Conservation (phyloP, 2,329 filamentous ascomycete genomes). For the Talaromyces pinophilus region DNA sequence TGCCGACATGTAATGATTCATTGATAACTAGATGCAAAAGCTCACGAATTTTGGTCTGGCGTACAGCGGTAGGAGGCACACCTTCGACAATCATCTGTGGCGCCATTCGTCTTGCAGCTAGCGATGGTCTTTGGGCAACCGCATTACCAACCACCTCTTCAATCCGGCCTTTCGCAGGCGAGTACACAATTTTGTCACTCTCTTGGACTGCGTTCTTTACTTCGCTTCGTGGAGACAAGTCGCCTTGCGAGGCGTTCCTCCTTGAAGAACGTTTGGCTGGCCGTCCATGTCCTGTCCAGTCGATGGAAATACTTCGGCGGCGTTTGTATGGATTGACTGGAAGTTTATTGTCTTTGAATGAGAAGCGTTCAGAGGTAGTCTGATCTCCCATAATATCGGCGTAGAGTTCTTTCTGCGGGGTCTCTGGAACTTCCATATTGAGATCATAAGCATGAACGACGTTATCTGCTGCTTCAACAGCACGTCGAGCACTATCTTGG, state of each 20-base stretch:
- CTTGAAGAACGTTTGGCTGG: conserved; percentile 41
- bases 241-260: conserved; percentile 35
- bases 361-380: conserved; percentile 35
- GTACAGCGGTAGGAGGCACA: conserved; percentile 37
- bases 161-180: conserved; percentile 38
- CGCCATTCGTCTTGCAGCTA: conserved; percentile 40
- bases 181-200: conserved; percentile 44
- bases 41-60: conserved; percentile 49
- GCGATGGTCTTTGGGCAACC: conserved; percentile 38
- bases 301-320: conserved; percentile 44
- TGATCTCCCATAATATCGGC: conserved; percentile 36
- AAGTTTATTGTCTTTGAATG: conserved; percentile 48
- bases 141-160: conserved; percentile 45
- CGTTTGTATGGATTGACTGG: conserved; percentile 49
- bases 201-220: conserved; percentile 47
- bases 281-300: conserved; percentile 35
- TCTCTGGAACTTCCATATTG: conserved; percentile 72
- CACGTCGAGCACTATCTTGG: conserved; percentile 71
- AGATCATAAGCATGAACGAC: conserved; percentile 75
- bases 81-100: conserved; percentile 41
- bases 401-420: conserved; percentile 50
- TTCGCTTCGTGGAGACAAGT: conserved; percentile 42
- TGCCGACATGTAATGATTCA: conserved; percentile 51
- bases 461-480: conserved; percentile 73
- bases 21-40: conserved; percentile 50